These are phyloP conservation scores for Oryza nivara DNA, from an alignment of 176 grass and related monocot genomes.

Conservation along the genomic window DNA sequence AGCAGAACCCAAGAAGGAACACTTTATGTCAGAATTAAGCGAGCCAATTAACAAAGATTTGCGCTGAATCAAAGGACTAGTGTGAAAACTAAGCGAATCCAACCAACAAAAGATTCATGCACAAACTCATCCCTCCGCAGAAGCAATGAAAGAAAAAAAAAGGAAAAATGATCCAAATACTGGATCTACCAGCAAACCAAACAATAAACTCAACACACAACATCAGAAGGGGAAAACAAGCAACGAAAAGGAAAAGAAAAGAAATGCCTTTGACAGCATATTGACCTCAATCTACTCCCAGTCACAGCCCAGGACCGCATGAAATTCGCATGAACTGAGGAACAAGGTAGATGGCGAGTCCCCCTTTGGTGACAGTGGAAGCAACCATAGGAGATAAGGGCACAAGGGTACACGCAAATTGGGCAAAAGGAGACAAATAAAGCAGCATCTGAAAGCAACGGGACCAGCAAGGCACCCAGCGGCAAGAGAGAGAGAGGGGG, in stretches of 20 bases:
- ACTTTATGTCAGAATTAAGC: constrained; percentile 31
- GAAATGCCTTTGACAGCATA: constrained; percentile 22
- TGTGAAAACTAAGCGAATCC: constrained; percentile 31
- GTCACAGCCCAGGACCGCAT: constrained; percentile 18
- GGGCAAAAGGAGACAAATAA: constrained; percentile 39
- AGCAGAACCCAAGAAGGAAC: constrained; percentile 16
- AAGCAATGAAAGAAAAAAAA: neutral
- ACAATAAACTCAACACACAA: constrained; percentile 14
- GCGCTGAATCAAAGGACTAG: neutral
- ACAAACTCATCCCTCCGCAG: constrained; percentile 22
- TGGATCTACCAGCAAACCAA: constrained; percentile 41
- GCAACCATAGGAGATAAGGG: constrained; percentile 33
- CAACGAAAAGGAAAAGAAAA: neutral
- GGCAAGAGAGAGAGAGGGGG: neutral
- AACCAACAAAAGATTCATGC: constrained; percentile 1
- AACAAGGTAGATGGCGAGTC: constrained; percentile 12
- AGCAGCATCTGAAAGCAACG: constrained; percentile 45
- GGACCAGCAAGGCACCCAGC: constrained; percentile 30
- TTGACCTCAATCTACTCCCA: constrained; percentile 50
- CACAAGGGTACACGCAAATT: constrained; percentile 23
- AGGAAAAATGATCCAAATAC: neutral
- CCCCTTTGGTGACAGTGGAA: constrained; percentile 32
- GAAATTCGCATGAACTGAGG: constrained; percentile 14
- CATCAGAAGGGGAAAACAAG: neutral
- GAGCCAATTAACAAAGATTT: constrained; percentile 6